Base-by-base conservation (phyloP, 192 early-diverging fungal species). In the Linnemannia hyalina region DNA sequence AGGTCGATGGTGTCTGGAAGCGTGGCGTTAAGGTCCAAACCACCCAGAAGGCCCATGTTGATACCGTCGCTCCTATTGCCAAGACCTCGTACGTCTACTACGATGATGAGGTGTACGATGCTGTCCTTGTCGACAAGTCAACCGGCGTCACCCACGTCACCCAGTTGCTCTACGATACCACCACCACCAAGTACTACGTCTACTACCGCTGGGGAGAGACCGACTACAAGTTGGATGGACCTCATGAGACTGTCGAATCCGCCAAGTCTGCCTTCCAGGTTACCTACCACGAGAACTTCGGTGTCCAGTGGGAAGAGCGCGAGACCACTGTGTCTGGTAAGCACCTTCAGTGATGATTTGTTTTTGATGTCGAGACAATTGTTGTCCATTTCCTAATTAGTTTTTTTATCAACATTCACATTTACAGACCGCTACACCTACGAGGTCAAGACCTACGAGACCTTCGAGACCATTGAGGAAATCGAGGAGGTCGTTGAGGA, bases 91-190 rank as follows among this genome's bases (percentile, higher is more conserved):
- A 47, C 15, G 81, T 82, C 41, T 82, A 82, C 70, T 82, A 70
- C 55, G 81, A 82, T 49, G 75, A 82, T 32, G 80, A 81, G 29
- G 80, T 81, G n/a, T 81, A 81, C 16, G 70, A 77, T 63, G 68
- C 81, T 16, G 57, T 63, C 18, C 15, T 82, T 5, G 35, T 26
- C 2, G 80, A 82, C 38, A 72, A 69, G 44, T 23, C 40, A 20
- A 80, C 79, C 54, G 79, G 79, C 26, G 44, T 60, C 20, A 74
- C 71, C 10, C 47, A 80, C 29, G 73, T 80, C 1, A 74, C 73
- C 6, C 79, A 78, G 52, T 52, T 78, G 0, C 68, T 78, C 41
- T 78, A 55, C 70, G 26, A 78, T 70, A 71, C 7, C 35, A 18
- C 70, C 68, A 52, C 38, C 38, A 13, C 54, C 11, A n/a, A 15